Evolutionary conservation across 495 filamentous ascomycete genomes (phyloP).

Genomic region (Usnea hakonensis): DNA sequence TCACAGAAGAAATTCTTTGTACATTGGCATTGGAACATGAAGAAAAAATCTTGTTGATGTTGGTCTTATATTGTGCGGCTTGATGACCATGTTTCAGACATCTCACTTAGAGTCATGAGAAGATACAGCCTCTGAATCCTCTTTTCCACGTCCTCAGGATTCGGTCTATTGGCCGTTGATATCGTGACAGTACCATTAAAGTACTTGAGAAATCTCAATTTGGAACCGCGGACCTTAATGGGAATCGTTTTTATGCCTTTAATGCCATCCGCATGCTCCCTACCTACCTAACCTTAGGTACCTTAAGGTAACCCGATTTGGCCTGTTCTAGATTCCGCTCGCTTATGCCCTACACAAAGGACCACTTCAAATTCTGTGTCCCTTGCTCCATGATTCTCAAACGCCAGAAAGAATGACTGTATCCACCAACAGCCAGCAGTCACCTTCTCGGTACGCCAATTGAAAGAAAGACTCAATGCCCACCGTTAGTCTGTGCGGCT

Average conservation of each 20-base stretch:
- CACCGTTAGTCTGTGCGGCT: conserved; percentile 23
- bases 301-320: too few relatives aligned
- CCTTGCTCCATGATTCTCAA: neutral
- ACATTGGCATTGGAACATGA: neutral
- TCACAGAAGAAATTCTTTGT: neutral
- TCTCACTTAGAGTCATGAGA: neutral
- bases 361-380: neutral
- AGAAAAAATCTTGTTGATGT: neutral
- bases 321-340: neutral
- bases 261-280: neutral
- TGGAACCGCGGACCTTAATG: neutral
- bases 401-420: neutral
- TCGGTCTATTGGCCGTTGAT: neutral
- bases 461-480: neutral
- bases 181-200: neutral
- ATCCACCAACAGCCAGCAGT: neutral
- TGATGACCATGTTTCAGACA: neutral
- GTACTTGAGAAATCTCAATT: neutral
- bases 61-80: neutral
- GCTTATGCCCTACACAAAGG: neutral
- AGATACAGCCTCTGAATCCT: neutral
- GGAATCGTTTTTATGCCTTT: neutral
- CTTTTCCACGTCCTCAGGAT: neutral
- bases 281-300: neutral
- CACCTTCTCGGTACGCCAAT: neutral